Conservation (phyloP, 2,329 filamentous ascomycete genomes). For the Ophiocordyceps polyrhachis-furcata region DNA sequence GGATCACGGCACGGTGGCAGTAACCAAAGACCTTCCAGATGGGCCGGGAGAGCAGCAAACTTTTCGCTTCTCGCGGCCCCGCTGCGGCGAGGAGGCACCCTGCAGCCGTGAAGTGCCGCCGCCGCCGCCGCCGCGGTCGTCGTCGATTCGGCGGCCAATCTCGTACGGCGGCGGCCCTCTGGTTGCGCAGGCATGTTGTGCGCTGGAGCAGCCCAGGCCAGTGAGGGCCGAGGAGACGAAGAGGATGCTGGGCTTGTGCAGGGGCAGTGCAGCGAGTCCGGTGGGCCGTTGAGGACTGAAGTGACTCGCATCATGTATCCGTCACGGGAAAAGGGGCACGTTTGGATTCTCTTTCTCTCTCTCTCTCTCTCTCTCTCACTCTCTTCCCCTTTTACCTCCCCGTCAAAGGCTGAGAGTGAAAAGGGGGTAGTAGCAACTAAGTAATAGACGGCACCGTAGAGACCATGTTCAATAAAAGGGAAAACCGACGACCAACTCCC, state of each 20-base stretch:
- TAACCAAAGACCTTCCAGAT: background rate
- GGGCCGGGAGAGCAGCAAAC: background rate
- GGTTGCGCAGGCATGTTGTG: conserved; percentile 11
- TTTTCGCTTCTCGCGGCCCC: background rate
- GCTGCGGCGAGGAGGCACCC: background rate
- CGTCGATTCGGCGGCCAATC: conserved; percentile 4
- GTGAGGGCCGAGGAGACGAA: conserved; percentile 12
- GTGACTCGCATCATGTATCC: no score
- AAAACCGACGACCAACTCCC: background rate
- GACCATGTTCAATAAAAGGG: background rate
- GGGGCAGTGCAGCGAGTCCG: conserved; percentile 7
- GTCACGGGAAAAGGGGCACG: no score
- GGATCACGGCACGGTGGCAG: background rate
- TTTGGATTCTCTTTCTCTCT: no score
- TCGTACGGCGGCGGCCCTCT: conserved; percentile 7
- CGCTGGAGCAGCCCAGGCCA: conserved; percentile 13
- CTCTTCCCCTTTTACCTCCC: no score
- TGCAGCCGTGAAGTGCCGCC: conserved; percentile 2
- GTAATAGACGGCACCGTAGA: no score
- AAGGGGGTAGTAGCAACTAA: no score
- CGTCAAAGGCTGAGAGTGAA: no score
- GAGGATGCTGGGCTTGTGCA: conserved; percentile 12
- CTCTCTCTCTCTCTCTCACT: no score
- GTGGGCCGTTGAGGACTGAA: conserved; percentile 3
- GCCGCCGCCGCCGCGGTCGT: no score